Evolutionary conservation across 768 basidiomycete genomes (phyloP), one percentile per base, ranked within the genome.

Genomic region (Daedalea quercina): DNA sequence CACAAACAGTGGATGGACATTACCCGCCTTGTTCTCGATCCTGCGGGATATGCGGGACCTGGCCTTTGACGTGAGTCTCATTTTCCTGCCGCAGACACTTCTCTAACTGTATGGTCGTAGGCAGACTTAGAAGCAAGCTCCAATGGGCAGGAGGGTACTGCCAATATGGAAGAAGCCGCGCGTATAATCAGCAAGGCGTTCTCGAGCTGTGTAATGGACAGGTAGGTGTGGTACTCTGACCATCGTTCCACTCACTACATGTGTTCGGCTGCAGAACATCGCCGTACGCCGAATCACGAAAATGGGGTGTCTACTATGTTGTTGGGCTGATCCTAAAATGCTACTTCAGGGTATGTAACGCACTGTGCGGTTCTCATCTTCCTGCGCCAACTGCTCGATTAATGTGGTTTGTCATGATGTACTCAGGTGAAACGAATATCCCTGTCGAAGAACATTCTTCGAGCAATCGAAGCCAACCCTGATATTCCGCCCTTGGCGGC

Each of bases 281-380:
- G n/a, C 80, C 84, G 17, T 69, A 82, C 46, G 75, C 81, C 25
- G 78, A 89, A 67, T 86, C 87, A 35, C 73, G 92, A 61, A 90
- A 90, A 72, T 88, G 93, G 92, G 85, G 93, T 0, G 79, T 94
- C 1, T 98, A 98, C 70, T 90, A 93, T 61, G 81, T 96, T 13
- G 94, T 94, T 0, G 88, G 87, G 15, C 73, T 95, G 47, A 85
- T 94, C 51, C 72, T 99, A 67, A 98, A 98, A 68, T 88, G 84
- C 45, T 98, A 98, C 71, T 97, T 98, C 76, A 84, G 85, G 60
- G 94, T 83, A 69, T 67, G 86, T 75, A 25, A 31, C 35, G 20
- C 44, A 40, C 50, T 49, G 50, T 51, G 9, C 31, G 35, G 25
- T 41, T 9, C 26, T 47, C 17, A 9, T 17, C 40, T 24, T 52